Evolutionary conservation across 768 basidiomycete species (phyloP).

Genomic region (Suillus lakei): DNA sequence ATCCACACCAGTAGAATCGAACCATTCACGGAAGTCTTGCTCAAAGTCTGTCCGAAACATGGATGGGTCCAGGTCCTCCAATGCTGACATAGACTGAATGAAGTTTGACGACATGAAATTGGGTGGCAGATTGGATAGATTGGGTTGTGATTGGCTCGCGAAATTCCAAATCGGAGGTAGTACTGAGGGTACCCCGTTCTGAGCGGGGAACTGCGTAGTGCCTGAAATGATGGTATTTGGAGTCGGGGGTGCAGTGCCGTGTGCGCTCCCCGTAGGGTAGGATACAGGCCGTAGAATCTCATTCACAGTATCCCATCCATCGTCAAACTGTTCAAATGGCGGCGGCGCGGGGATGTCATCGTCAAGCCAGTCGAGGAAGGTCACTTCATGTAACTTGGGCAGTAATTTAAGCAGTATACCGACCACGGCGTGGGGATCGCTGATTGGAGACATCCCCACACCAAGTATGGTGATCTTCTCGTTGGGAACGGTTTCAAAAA

Average conservation of each 20-base stretch:
- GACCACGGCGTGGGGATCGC: no score
- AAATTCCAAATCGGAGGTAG: no score
- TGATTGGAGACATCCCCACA: no score
- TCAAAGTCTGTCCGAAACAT: conserved; percentile 62
- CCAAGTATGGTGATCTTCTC: not conserved
- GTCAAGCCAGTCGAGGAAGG: not conserved
- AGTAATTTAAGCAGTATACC: not conserved
- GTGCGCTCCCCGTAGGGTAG: no score
- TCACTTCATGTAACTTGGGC: not conserved
- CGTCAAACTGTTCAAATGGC: not conserved
- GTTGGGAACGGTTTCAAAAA: not conserved
- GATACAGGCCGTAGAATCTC: no score
- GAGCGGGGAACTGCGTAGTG: no score
- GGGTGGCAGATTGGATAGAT: no score
- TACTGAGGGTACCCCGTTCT: no score
- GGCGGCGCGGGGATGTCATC: not conserved
- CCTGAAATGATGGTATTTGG: no score
- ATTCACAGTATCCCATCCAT: no score
- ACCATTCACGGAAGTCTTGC: conserved; percentile 79
- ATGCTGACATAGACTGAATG: conserved; percentile 46
- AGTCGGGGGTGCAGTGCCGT: no score
- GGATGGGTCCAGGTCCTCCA: conserved; percentile 44
- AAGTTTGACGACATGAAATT: conserved; percentile 43
- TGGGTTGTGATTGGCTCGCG: no score
- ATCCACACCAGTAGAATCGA: conserved; percentile 55